These are phyloP conservation scores for Pseudopediastrum boryanum DNA, from an alignment of 139 green algal genomes.

Conservation along the genomic window DNA sequence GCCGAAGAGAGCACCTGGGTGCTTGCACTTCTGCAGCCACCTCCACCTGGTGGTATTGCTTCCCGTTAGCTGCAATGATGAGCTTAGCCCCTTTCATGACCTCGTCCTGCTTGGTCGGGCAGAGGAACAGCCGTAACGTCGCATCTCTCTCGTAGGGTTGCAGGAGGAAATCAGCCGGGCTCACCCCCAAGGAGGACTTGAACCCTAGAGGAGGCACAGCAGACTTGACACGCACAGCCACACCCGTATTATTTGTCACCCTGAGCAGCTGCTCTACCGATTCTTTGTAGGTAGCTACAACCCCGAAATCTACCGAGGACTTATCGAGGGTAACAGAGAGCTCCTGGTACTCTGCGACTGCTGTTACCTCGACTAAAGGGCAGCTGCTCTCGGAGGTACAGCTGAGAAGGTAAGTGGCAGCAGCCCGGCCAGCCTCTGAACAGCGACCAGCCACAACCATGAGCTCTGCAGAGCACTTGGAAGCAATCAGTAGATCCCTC, in stretches of 20 bases:
- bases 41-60: not conserved
- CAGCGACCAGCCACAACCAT: not conserved
- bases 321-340: slow-evolving; percentile 16
- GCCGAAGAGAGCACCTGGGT: not conserved
- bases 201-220: not conserved
- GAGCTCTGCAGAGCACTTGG: not conserved
- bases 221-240: slow-evolving; percentile 30
- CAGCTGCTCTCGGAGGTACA: not conserved
- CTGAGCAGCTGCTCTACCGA: not conserved
- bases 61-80: slow-evolving; percentile 10
- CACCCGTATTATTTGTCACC: slow-evolving; percentile 27
- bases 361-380: not conserved
- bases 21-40: slow-evolving; percentile 8
- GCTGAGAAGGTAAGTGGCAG: not conserved
- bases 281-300: not conserved
- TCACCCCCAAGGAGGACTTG: not conserved
- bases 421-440: not conserved
- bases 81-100: slow-evolving; percentile 3
- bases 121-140: not conserved
- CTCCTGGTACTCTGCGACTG: slow-evolving; percentile 26
- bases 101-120: not conserved
- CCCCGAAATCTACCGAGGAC: slow-evolving; percentile 6
- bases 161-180: not conserved
- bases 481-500: slow-evolving; percentile 1
- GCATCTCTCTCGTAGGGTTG: not conserved